Evolutionary conservation across 2,329 filamentous ascomycete species (phyloP).

Genomic region (Thelonectria rubi): DNA sequence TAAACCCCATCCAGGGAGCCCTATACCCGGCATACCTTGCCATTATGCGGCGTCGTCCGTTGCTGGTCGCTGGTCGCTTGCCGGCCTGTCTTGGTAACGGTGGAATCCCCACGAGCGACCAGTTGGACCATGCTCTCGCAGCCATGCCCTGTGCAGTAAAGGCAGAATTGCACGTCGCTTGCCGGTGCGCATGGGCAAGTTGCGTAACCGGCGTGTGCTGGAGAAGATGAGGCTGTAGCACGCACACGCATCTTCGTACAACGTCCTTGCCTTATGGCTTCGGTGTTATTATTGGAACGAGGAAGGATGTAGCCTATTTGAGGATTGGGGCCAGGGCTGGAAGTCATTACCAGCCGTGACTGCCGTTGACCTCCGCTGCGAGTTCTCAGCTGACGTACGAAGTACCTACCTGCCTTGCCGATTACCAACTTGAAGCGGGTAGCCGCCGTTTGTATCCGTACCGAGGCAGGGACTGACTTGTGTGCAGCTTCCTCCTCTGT

Average conservation of each 20-base stretch:
- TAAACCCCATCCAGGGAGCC: conserved; percentile 12
- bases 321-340: too few relatives aligned
- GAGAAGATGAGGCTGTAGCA: not conserved
- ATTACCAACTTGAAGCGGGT: not conserved
- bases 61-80: conserved; percentile 2
- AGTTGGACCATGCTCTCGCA: conserved; percentile 3
- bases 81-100: conserved; percentile 7
- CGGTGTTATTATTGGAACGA: not conserved
- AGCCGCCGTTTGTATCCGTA: too few relatives aligned
- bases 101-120: not conserved
- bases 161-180: not conserved
- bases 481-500: not conserved
- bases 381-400: too few relatives aligned
- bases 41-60: conserved; percentile 14
- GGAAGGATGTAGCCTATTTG: not conserved
- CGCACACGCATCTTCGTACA: not conserved
- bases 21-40: conserved; percentile 23
- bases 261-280: not conserved
- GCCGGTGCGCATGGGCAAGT: not conserved
- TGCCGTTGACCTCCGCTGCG: too few relatives aligned
- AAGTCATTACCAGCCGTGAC: too few relatives aligned
- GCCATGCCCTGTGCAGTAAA: conserved; percentile 5
- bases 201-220: not conserved
- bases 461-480: not conserved
- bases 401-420: too few relatives aligned